Evolutionary conservation across 495 filamentous ascomycete genomes (phyloP), one percentile per base, ranked within the genome.

Genomic region (Podospora appendiculata): DNA sequence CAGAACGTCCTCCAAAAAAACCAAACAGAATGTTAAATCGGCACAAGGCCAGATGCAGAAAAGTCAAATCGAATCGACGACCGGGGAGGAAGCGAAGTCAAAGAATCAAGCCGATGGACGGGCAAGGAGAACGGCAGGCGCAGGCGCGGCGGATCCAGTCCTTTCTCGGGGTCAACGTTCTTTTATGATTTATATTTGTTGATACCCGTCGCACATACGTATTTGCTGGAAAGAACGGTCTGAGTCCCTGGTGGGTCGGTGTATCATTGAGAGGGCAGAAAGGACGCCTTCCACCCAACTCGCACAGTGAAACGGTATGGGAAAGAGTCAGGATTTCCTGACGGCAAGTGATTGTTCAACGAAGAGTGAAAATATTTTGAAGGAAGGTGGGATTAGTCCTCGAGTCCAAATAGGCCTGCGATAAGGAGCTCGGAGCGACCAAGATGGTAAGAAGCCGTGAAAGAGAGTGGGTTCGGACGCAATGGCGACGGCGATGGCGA

Each of bases 371-470:
- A 50, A 38, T n/a, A 32, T 50, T 11, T 42, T 18, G 33, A 19
- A 41, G 50, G 57, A 65, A 65, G 46, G 57, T 52, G 52, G 54
- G 36, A 40, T 48, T 52, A 33, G 33, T 60, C 53, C 52, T 58
- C 50, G 50, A 58, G 54, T 55, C 52, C 49, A 53, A 51, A 50
- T 44, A 36, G 51, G 52, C 58, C 54, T 33, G 57, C 58, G 54
- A 59, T 54, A 50, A 54, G 53, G 53, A 61, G 43, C 52, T 56
- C 61, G 19, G 44, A 56, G 49, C 46, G 61, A 54, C 34, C 54
- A 49, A 63, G 58, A 39, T 46, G 41, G 43, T 33, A 34, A 52
- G 40, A 46, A 53, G 33, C 45, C 54, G 53, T 52, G 55, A 62
- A 63, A 54, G 62, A 65, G 53, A 56, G 62, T 56, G 25, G 25